Base-by-base conservation (phyloP, 768 basidiomycete species). In the Arthromyces matolae region DNA sequence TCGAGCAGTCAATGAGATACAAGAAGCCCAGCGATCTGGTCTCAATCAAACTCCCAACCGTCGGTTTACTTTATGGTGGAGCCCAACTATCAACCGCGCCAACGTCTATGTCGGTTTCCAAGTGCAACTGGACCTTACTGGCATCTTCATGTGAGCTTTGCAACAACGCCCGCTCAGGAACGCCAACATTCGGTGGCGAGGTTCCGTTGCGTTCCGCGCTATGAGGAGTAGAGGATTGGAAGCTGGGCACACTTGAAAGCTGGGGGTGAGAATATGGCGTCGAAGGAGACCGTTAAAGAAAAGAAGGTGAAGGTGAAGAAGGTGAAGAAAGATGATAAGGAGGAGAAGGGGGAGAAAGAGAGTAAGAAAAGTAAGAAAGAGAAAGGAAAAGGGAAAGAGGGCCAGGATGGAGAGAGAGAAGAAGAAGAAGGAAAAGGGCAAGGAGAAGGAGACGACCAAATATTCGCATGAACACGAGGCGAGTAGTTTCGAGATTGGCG, bases 51-150 rank as follows among this genome's bases (percentile, higher is more conserved):
- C 98, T 64, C 95, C 95, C 6, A 98, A 98, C 65, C 93, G 95
- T 84, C 90, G 92, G 10, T 97, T 97, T 75, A 98, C 95, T 3
- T 77, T 99, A 8, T 99, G 96, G 96, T 96, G 93, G 93, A 92
- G 89, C 63, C 94, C 94, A 20, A 98, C 95, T 0, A 97, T 97
- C 74, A 98, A 98, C 69, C 91, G 96, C 55, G 95, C 96, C 45
- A 99, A 99, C 63, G 94, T 98, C 63, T 96, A 96, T 61, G 94
- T 98, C 65, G 96, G 96, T 81, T 99, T 99, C 90, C 96, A 98
- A 66, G 96, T 99, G 16, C 95, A 98, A 61, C 80, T 99, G 37
- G 96, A 99, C 78, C 68, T 99, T 53, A 99, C 96, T 12, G 93
- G 93, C 60, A 93, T 94, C 52, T 94, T 95, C 77, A 94, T 91